Conservation (phyloP, 129 eudicot species). For the Centrapalus pauciflorus region DNA sequence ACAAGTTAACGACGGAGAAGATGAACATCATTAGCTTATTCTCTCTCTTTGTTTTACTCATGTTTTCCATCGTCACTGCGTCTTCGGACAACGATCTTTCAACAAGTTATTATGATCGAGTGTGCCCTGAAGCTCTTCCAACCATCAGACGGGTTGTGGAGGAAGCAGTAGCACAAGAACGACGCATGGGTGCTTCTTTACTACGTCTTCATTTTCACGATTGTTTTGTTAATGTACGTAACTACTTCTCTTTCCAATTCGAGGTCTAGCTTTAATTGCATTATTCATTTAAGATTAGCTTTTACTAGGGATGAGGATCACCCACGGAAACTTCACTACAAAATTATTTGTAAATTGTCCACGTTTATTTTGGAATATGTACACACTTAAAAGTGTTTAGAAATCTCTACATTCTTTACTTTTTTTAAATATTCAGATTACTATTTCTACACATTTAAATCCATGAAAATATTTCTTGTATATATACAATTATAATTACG, state of each 20-base stretch:
- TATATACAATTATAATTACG: too few species aligned
- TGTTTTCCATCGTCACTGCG: neutral
- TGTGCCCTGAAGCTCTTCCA: slow-evolving; percentile 44
- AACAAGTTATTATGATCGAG: slow-evolving; percentile 22
- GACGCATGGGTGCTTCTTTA: slow-evolving; percentile 54
- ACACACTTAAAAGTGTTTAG: too few species aligned
- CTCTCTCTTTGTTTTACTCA: neutral
- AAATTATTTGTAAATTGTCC: too few species aligned
- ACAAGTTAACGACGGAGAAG: neutral
- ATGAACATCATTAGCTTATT: slow-evolving; percentile 4
- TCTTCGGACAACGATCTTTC: slow-evolving; percentile 15
- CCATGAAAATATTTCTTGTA: too few species aligned
- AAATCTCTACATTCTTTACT: too few species aligned
- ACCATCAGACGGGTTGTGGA: slow-evolving; percentile 38
- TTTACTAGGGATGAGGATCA: too few species aligned
- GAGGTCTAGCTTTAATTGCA: neutral
- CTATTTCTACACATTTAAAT: too few species aligned
- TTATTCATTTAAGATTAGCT: neutral
- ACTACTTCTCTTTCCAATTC: neutral
- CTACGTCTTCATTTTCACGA: slow-evolving; percentile 54
- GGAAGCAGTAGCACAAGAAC: slow-evolving; percentile 41
- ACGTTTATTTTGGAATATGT: too few species aligned
- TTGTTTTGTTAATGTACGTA: slow-evolving; percentile 40
- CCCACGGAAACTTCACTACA: too few species aligned
- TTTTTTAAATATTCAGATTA: too few species aligned